Evolutionary conservation across 1,284 basidiomycete genomes (phyloP).

Genomic region (Heliocybe sulcata): DNA sequence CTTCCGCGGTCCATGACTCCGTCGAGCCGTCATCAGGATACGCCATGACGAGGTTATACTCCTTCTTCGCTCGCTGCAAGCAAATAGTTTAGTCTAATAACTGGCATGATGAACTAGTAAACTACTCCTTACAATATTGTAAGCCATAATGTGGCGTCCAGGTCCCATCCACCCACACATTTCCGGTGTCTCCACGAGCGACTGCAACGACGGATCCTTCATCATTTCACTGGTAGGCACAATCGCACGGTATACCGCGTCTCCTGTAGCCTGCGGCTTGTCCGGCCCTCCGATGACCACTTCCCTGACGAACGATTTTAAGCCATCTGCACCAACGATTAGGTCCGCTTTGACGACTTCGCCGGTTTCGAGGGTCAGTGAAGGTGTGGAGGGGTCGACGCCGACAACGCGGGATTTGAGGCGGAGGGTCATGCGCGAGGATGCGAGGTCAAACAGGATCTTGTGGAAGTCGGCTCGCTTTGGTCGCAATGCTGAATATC

Average conservation of each 20-base stretch:
- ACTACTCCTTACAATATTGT: conserved; percentile 27
- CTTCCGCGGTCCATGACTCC: conserved; percentile 38
- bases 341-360: conserved; percentile 19
- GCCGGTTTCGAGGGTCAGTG: conserved; percentile 17
- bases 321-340: conserved; percentile 26
- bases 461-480: conserved; percentile 27
- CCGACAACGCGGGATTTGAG: conserved; percentile 17
- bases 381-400: conserved; percentile 15
- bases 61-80: conserved; percentile 27
- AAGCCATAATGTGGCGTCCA: conserved; percentile 32
- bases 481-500: background rate
- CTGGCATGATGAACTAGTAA: background rate
- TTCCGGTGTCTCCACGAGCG: conserved; percentile 30
- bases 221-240: conserved; percentile 38
- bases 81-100: background rate
- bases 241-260: conserved; percentile 42
- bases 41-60: conserved; percentile 34
- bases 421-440: conserved; percentile 14
- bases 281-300: conserved; percentile 27
- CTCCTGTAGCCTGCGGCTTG: conserved; percentile 21
- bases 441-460: conserved; percentile 18
- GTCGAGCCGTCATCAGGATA: conserved; percentile 37
- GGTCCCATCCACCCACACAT: conserved; percentile 39
- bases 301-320: conserved; percentile 44
- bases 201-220: conserved; percentile 40